These are phyloP conservation scores for Chlamydomonas applanata DNA, from an alignment of 139 green algal genomes.

Conservation along the genomic window DNA sequence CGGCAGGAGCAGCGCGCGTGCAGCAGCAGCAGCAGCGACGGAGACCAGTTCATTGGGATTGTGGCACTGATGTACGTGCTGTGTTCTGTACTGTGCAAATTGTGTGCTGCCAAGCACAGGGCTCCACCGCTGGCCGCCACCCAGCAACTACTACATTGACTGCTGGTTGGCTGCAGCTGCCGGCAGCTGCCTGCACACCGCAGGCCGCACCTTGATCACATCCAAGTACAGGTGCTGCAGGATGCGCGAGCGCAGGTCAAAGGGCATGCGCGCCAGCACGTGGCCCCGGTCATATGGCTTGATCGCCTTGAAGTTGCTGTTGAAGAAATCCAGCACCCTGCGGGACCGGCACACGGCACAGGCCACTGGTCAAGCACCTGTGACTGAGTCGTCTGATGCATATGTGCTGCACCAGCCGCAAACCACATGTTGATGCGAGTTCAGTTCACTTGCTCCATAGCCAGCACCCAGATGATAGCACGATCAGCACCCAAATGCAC, in stretches of 20 bases:
- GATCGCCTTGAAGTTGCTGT: constrained; percentile 35
- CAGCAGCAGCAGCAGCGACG: background rate
- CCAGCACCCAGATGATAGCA: background rate
- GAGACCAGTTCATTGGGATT: too few relatives aligned
- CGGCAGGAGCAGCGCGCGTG: background rate
- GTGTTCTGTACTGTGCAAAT: background rate
- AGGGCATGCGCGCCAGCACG: constrained; percentile 43
- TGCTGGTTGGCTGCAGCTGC: background rate
- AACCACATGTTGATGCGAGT: too few relatives aligned
- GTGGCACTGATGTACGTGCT: too few relatives aligned
- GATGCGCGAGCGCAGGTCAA: constrained; percentile 47
- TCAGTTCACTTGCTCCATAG: too few relatives aligned
- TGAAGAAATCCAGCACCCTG: constrained; percentile 45
- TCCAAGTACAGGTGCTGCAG: constrained; percentile 48
- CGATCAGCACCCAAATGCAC: background rate
- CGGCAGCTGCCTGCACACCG: background rate
- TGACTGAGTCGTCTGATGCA: too few relatives aligned
- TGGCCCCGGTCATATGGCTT: constrained; percentile 41
- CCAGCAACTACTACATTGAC: background rate
- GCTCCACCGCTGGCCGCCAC: background rate
- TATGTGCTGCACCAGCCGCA: too few relatives aligned
- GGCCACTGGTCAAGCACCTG: too few relatives aligned
- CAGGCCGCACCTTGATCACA: constrained; percentile 29
- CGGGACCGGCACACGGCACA: too few relatives aligned
- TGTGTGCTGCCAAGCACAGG: background rate